Evolutionary conservation across 192 early-diverging fungal species (phyloP), one percentile per base, ranked within the genome.

Genomic region (Gamsiella multidivaricata): DNA sequence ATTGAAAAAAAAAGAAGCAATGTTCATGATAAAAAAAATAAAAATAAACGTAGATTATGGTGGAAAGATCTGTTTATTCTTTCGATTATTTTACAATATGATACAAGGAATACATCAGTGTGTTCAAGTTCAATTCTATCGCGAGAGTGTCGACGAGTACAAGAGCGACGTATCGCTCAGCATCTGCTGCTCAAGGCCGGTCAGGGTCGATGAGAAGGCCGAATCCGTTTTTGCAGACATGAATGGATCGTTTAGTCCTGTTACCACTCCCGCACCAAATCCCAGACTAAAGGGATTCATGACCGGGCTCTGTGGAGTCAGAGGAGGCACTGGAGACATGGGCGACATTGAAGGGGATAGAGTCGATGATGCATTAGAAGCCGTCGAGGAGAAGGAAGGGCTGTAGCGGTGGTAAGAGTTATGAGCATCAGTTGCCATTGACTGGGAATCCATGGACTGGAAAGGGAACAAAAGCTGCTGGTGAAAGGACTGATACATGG

Each of bases 131-230:
- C 22, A n/a, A n/a, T n/a, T 34, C 49, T 61, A 15, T 61, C 59
- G 59, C 29, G 47, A 32, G 18, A 47, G 18, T 2, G 42, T 2
- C 22, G 45, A 32, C 14, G 53, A 58, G 25, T 49, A 67, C 31
- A 58, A 32, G 18, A 49, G 42, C 29, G 54, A 61, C 10, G 52
- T 51, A n/a, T 54, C 61, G n/a, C 42, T 55, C 31, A 71, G 31
- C 59, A 71, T 62, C 36, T 62, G 61, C 15, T 71, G 69, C 53
- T 63, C 61, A 63, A 71, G 46, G 14, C 54, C 15, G 2, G 65
- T 54, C 18, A 54, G 45, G 5, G 69, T 55, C 26, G 69, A 49
- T 9, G 69, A 47, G 43, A 71, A 47, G 3, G 56, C 15, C 23
- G 61, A 54, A 22, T 59, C 45, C 0, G 60, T 54, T 11, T 64